Conservation (phyloP, 176 grass and related monocot species). For the Raddia distichophylla region DNA sequence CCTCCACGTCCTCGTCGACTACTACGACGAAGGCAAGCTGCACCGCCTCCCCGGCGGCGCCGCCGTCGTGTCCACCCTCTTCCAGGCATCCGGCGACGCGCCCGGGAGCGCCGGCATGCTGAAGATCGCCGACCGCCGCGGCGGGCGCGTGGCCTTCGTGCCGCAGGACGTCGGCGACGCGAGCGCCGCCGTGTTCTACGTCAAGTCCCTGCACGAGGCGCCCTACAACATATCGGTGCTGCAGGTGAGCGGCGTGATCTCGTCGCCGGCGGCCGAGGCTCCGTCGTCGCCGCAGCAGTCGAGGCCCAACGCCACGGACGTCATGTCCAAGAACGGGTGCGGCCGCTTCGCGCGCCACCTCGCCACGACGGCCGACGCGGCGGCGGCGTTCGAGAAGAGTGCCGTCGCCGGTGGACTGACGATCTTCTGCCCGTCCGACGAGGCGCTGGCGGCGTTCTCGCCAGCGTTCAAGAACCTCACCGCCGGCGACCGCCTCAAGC, state of each 20-base stretch:
- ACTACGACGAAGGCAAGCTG: constrained; percentile 71
- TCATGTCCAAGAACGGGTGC: constrained; percentile 66
- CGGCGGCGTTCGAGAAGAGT: constrained; percentile 34
- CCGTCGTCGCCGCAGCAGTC: constrained; percentile 38
- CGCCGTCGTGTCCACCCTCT: constrained; percentile 49
- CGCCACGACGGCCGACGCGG: constrained; percentile 35
- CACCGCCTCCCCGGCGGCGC: constrained; percentile 52
- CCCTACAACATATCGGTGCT: constrained; percentile 66
- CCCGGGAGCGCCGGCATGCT: constrained; percentile 66
- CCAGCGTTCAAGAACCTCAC: constrained; percentile 49
- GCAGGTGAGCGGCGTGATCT: constrained; percentile 51
- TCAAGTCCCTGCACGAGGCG: constrained; percentile 55
- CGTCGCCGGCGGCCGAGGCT: constrained; percentile 59
- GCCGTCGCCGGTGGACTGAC: constrained; percentile 43
- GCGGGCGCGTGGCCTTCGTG: constrained; percentile 56
- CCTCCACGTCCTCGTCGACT: constrained; percentile 74
- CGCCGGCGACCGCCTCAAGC: constrained; percentile 19
- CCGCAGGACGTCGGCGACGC: constrained; percentile 41
- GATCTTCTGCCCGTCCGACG: constrained; percentile 64
- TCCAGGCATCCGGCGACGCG: constrained; percentile 67
- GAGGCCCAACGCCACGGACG: constrained; percentile 44
- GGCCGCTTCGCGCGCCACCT: constrained; percentile 54
- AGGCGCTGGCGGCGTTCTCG: constrained; percentile 52
- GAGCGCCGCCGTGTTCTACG: constrained; percentile 43
- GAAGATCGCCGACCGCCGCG: constrained; percentile 53